These are phyloP conservation scores for Drosera spatulata DNA, from an alignment of 179 eudicot species.

Conservation along the genomic window DNA sequence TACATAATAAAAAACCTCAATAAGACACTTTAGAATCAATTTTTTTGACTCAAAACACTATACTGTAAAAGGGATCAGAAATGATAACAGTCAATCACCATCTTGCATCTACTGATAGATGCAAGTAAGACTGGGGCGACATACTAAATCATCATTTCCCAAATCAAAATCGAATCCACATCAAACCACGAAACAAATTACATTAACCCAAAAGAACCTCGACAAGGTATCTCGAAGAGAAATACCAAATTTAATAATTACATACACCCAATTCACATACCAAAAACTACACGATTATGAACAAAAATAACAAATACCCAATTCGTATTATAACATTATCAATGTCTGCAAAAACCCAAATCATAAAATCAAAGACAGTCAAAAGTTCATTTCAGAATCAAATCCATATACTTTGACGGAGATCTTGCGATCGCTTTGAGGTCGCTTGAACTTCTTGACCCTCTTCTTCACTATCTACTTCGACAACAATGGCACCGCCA, in stretches of 20 bases:
- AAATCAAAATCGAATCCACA: background rate
- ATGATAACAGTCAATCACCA: conserved; percentile 10
- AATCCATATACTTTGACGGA: conserved; percentile 1
- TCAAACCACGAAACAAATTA: background rate
- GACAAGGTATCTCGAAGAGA: background rate
- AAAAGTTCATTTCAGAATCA: too few relatives aligned
- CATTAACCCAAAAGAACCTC: too few relatives aligned
- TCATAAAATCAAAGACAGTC: too few relatives aligned
- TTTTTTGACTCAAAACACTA: background rate
- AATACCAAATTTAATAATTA: too few relatives aligned
- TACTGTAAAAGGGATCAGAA: conserved; percentile 6
- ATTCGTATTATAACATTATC: too few relatives aligned
- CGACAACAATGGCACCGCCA: conserved; percentile 26
- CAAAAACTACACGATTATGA: too few relatives aligned
- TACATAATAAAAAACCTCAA: too few relatives aligned
- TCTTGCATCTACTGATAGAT: conserved; percentile 1
- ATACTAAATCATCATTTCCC: background rate
- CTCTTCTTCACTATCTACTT: conserved; percentile 33
- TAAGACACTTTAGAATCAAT: too few relatives aligned
- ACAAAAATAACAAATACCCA: too few relatives aligned
- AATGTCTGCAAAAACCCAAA: too few relatives aligned
- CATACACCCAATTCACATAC: too few relatives aligned
- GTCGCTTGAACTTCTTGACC: conserved; percentile 30
- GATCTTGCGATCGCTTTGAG: conserved; percentile 19
- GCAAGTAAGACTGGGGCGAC: conserved; percentile 7